These are phyloP conservation scores for Drechslera avenae DNA, from an alignment of 2,329 filamentous ascomycete genomes.

Conservation along the genomic window DNA sequence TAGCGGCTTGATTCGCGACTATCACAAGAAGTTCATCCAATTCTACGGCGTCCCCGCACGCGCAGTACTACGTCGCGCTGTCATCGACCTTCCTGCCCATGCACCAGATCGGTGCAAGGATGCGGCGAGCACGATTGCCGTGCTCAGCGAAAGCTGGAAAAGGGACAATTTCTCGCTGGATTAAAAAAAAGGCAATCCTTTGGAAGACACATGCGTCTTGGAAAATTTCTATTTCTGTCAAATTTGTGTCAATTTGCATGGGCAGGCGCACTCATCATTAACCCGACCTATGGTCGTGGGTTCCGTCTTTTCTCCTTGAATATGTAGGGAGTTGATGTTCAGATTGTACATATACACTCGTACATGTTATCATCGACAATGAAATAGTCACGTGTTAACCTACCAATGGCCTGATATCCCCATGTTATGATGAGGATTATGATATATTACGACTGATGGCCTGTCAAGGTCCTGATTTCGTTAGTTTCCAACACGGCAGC, in stretches of 20 bases:
- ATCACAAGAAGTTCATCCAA: conserved; percentile 74
- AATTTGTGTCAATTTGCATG: background rate
- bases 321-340: background rate
- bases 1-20: conserved; percentile 63
- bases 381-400: background rate
- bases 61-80: conserved; percentile 70
- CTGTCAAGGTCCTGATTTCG: background rate
- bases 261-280: background rate
- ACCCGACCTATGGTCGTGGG: background rate
- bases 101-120: conserved; percentile 33
- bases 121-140: conserved; percentile 37
- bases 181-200: background rate
- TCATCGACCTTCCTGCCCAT: conserved; percentile 71
- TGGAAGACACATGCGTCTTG: too few relatives aligned
- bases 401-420: background rate
- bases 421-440: background rate
- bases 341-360: background rate
- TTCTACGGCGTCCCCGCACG: conserved; percentile 81
- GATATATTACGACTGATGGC: background rate
- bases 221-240: background rate
- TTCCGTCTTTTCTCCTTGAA: background rate
- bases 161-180: conserved; percentile 30
- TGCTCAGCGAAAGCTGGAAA: conserved; percentile 41
- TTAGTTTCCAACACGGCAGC: background rate
- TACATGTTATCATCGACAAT: background rate